phyloP scores from a whole-genome alignment of 2,329 filamentous ascomycete species.

The Thelonectria discophora region DNA sequence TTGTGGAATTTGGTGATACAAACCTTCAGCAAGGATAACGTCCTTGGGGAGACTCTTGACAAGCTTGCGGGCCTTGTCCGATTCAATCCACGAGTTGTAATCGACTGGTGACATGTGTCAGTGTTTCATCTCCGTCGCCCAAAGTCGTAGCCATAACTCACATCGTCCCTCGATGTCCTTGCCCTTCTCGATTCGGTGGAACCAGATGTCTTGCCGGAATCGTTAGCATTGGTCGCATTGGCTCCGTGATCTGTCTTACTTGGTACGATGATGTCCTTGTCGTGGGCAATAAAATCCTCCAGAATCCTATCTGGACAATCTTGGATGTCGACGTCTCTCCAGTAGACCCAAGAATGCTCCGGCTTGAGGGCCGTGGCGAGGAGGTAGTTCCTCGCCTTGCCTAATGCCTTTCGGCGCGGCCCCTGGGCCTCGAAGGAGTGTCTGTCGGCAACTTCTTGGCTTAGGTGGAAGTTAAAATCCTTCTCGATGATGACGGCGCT shows the following conservation, averaged over 20 bases:
- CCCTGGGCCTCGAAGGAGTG: constrained; percentile 90
- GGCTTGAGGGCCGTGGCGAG: constrained; percentile 85
- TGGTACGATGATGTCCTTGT: constrained; percentile 91
- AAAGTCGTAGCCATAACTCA: constrained; percentile 56
- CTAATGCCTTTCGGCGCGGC: constrained; percentile 89
- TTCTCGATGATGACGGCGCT: constrained; percentile 89
- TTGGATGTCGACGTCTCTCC: constrained; percentile 96
- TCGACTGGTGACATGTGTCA: constrained; percentile 69
- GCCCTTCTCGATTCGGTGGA: constrained; percentile 84
- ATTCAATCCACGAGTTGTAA: constrained; percentile 99
- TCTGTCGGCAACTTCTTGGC: constrained; percentile 82
- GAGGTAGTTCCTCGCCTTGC: constrained; percentile 89
- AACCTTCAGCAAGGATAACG: constrained; percentile 87
- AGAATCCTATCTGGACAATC: constrained; percentile 88
- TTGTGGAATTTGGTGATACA: constrained; percentile 16
- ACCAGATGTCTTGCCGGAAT: constrained; percentile 82
- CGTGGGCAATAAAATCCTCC: constrained; percentile 94
- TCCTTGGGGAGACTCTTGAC: constrained; percentile 79
- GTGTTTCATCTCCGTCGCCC: neutral
- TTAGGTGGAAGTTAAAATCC: constrained; percentile 81
- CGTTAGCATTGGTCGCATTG: constrained; percentile 37
- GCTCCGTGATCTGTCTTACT: constrained; percentile 67
- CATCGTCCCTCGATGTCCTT: constrained; percentile 94
- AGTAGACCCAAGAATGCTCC: constrained; percentile 98
- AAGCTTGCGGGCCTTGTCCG: constrained; percentile 81